Evolutionary conservation across 768 basidiomycete genomes (phyloP).

Genomic region (Erythrobasidium yunnanense): DNA sequence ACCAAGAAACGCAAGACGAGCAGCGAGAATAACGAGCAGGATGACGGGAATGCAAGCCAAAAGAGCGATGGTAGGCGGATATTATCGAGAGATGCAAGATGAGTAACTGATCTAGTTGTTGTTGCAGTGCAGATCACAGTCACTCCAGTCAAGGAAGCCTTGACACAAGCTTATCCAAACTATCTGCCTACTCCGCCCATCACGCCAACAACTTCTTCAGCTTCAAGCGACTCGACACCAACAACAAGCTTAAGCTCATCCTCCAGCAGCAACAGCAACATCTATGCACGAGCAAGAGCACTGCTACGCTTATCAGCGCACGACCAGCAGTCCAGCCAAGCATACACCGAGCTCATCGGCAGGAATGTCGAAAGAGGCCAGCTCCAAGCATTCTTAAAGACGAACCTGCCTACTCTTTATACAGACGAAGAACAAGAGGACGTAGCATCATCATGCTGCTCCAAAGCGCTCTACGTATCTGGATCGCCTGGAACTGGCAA

Average conservation of each 20-base stretch:
- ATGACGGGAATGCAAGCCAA: background rate
- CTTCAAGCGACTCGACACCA: background rate
- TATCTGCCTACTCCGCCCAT: slow-evolving; percentile 18
- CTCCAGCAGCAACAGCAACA: background rate
- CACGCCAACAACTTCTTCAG: slow-evolving; percentile 18
- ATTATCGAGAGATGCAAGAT: background rate
- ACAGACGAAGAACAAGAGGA: background rate
- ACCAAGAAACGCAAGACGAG: background rate
- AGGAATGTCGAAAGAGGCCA: slow-evolving; percentile 12
- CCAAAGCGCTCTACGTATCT: slow-evolving; percentile 60
- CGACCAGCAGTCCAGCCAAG: background rate
- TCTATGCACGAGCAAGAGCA: slow-evolving; percentile 14
- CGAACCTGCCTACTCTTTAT: background rate
- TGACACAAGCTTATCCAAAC: background rate
- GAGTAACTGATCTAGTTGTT: no score
- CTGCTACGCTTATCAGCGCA: slow-evolving; percentile 11
- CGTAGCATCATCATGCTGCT: background rate
- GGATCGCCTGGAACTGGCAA: slow-evolving; percentile 89
- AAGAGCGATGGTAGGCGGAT: background rate
- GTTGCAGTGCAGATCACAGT: background rate
- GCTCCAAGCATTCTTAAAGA: background rate
- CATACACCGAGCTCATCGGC: background rate
- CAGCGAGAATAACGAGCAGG: background rate
- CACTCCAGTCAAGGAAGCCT: background rate
- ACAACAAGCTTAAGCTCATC: background rate